Percentiles rank a stretch among this genome's conserved stretches.
Conservation (phyloP, 805 yeast species). For the Barnettozyma sucrosica region DNA sequence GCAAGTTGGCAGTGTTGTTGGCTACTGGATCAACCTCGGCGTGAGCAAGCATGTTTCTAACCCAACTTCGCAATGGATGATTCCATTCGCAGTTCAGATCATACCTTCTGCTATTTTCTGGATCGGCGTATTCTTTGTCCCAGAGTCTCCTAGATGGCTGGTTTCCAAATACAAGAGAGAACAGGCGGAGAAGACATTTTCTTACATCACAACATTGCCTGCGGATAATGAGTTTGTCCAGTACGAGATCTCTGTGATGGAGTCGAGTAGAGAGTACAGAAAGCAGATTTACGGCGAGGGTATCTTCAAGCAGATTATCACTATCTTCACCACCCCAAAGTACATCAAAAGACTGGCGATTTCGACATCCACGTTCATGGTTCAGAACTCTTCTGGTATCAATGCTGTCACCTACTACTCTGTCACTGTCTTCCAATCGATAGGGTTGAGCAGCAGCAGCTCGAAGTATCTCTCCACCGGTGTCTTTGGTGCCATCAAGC, state of each 20-base stretch:
- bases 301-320: constrained; percentile 35
- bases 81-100: constrained; percentile 42
- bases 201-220: constrained; percentile 35
- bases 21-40: constrained; percentile 47
- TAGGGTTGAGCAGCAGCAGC: constrained; percentile 41
- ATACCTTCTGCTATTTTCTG: constrained; percentile 40
- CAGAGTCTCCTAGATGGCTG: constrained; percentile 43
- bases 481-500: constrained; percentile 45
- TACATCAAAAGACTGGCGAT: constrained; percentile 33
- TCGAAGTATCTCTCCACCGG: constrained; percentile 46
- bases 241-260: constrained; percentile 33
- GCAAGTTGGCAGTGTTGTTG: constrained; percentile 43
- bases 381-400: constrained; percentile 45
- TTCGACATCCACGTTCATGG: constrained; percentile 34
- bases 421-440: constrained; percentile 41
- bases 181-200: constrained; percentile 32
- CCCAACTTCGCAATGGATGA: constrained; percentile 36
- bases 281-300: constrained; percentile 30
- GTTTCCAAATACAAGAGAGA: constrained; percentile 32
- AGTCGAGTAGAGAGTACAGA: constrained; percentile 24
- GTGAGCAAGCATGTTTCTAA: constrained; percentile 31
- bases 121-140: constrained; percentile 34
- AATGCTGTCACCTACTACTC: constrained; percentile 49
- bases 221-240: constrained; percentile 34
- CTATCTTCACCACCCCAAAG: constrained; percentile 28